Conservation (phyloP, 805 yeast species). For the Nakazawaea wickerhamii region DNA sequence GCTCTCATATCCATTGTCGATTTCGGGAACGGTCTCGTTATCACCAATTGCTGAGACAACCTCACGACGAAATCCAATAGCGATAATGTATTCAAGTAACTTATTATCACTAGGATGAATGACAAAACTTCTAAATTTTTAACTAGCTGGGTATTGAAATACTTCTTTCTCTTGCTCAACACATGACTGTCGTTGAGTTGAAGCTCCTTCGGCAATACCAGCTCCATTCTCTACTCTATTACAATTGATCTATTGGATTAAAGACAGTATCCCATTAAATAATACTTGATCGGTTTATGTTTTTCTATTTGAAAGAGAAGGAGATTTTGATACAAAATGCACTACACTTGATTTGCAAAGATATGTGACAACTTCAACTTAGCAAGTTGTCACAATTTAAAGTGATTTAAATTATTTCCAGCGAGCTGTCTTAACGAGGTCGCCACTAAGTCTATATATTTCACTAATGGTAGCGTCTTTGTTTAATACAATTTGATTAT, state of each 20-base stretch:
- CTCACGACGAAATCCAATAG: conserved; percentile 28
- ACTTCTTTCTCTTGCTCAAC: conserved; percentile 37
- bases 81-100: conserved; percentile 39
- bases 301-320: background rate
- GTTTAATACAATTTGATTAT: conserved; percentile 46
- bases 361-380: too few species aligned
- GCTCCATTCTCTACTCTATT: conserved; percentile 24
- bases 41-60: conserved; percentile 30
- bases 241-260: conserved; percentile 11
- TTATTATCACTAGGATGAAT: conserved; percentile 29
- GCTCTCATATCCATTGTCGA: conserved; percentile 20
- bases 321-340: background rate
- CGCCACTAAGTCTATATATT: conserved; percentile 65
- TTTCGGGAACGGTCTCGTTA: conserved; percentile 37
- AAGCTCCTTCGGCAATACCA: conserved; percentile 27
- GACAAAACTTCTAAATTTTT: conserved; percentile 31
- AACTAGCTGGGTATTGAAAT: conserved; percentile 32
- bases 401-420: conserved; percentile 17
- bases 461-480: conserved; percentile 70
- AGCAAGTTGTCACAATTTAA: conserved; percentile 3
- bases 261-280: background rate
- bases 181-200: conserved; percentile 33
- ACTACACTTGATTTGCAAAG: conserved; percentile 1
- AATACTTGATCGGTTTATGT: conserved; percentile 18
- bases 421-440: conserved; percentile 35